Evolutionary conservation across 306 rosid genomes (phyloP).

Genomic region (Boehmeria nivea): DNA sequence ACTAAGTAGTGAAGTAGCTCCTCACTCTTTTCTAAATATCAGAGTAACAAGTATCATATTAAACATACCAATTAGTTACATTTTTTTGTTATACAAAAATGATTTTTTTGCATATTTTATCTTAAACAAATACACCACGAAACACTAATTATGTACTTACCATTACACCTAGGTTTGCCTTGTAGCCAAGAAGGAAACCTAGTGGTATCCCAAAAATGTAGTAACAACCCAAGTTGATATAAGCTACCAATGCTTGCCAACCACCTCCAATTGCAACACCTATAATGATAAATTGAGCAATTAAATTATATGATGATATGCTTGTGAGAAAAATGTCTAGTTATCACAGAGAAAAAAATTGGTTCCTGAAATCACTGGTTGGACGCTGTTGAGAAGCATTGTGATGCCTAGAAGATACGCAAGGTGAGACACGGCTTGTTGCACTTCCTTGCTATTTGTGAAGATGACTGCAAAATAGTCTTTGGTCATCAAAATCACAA

Average conservation of each 20-base stretch:
- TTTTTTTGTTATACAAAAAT: too few relatives aligned
- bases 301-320: too few relatives aligned
- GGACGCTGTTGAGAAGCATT: constrained; percentile 79
- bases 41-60: too few relatives aligned
- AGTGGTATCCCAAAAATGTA: constrained; percentile 77
- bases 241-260: constrained; percentile 86
- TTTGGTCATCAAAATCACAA: constrained; percentile 40
- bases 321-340: too few relatives aligned
- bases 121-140: too few relatives aligned
- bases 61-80: too few relatives aligned
- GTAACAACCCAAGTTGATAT: constrained; percentile 69
- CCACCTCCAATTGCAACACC: constrained; percentile 97
- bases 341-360: neutral
- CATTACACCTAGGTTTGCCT: constrained; percentile 52
- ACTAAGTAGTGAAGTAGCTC: too few relatives aligned
- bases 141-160: too few relatives aligned
- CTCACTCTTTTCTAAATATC: too few relatives aligned
- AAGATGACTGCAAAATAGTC: constrained; percentile 49
- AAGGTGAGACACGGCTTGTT: constrained; percentile 44
- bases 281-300: constrained; percentile 13
- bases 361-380: constrained; percentile 81
- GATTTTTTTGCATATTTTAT: neutral
- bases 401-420: constrained; percentile 68
- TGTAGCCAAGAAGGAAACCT: constrained; percentile 65
- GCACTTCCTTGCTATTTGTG: constrained; percentile 49